Evolutionary conservation across 2,329 filamentous ascomycete genomes (phyloP).

Genomic region (Lachnellula occidentalis): DNA sequence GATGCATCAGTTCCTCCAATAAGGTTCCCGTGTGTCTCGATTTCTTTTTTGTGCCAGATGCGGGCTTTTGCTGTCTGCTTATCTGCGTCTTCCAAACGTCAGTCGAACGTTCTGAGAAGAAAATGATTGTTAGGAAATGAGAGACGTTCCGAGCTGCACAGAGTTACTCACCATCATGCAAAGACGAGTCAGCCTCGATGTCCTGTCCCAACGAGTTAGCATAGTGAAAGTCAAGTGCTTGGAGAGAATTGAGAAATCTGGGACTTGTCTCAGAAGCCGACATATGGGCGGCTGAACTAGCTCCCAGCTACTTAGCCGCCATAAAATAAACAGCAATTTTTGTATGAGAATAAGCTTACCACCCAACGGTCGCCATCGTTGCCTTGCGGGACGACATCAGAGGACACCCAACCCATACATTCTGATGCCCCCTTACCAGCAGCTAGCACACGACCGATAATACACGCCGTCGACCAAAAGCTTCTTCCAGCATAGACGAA

Average conservation of each 20-base stretch:
- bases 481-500: slow-evolving; percentile 60
- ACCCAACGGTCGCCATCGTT: too few relatives aligned
- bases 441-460: slow-evolving; percentile 60
- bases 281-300: too few relatives aligned
- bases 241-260: too few relatives aligned
- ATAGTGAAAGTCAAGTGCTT: too few relatives aligned
- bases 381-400: slow-evolving; percentile 49
- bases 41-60: slow-evolving; percentile 53
- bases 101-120: not conserved
- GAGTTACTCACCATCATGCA: slow-evolving; percentile 19
- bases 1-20: slow-evolving; percentile 51
- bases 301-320: too few relatives aligned
- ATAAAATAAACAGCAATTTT: too few relatives aligned
- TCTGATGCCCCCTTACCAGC: slow-evolving; percentile 57
- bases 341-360: too few relatives aligned
- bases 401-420: slow-evolving; percentile 65
- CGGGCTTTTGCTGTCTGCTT: slow-evolving; percentile 49
- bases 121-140: not conserved
- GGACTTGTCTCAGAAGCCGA: too few relatives aligned
- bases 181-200: slow-evolving; percentile 49
- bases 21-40: slow-evolving; percentile 57
- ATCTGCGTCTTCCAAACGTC: slow-evolving; percentile 40
- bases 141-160: not conserved
- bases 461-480: slow-evolving; percentile 63
- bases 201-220: slow-evolving; percentile 43